Evolutionary conservation across 2,329 filamentous ascomycete genomes (phyloP), one percentile per base, ranked within the genome.

Genomic region (Diaporthe amygdali): DNA sequence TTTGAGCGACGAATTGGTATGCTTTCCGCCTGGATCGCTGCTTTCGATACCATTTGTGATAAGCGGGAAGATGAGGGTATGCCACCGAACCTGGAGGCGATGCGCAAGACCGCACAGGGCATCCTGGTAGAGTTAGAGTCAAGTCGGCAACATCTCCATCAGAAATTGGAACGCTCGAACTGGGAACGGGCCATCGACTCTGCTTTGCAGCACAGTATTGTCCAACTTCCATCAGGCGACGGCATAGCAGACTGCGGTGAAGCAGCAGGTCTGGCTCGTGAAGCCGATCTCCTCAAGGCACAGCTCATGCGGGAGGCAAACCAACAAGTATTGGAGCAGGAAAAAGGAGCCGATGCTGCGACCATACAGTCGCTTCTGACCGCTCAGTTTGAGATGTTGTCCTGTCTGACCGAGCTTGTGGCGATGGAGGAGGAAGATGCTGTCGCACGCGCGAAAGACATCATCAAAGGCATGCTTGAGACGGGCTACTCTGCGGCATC

Each of bases 101-200:
- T 98, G 84, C 91, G 95, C 70, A 97, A 96, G 81, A 95, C 94
- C 1, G 96, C 96, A 0, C 90, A 94, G 70, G 96, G 96, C 1
- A 95, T 98, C 51, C 87, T 97, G 34, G 86, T 94, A 8, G 97
- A 99, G 82, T 84, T 99, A 55, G 96, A 98, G 81, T 90, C 92
- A 76, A 98, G 95, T 81, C 88, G 96, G 73, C 94, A 97, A 74
- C 95, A 98, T 80, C 93, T 96, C 74, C 94, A 97, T 78, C 94
- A 97, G 78, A 92, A 91, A 76, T 81, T 98, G 66, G 88, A 93
- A 55, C 94, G 92, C 79, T 90, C 88, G 56, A 93, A 92, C 74
- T 99, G 96, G 96, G 94, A 97, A 74, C 91, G 94, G 66, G 89
- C 91, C 55, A 88, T 99, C 72, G 95, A 97, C 77, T 94, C 94